Percentiles rank a stretch among this genome's conserved stretches.
These are phyloP conservation scores for Stygiomarasmius scandens DNA, from an alignment of 1,284 basidiomycete genomes.

Conservation along the genomic window DNA sequence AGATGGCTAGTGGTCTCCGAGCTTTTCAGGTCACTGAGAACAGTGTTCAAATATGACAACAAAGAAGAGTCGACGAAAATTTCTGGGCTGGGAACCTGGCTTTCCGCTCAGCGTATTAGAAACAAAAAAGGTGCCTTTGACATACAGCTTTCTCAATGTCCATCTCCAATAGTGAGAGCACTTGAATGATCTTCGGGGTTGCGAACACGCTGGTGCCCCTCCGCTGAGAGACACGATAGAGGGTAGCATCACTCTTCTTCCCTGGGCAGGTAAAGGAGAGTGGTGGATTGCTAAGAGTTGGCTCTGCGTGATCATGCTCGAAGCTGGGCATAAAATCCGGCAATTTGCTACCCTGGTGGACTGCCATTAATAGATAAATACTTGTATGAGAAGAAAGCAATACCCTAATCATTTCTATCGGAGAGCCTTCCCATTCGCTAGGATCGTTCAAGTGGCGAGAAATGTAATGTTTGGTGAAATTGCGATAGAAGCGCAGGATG, in stretches of 20 bases:
- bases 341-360: conserved; percentile 1
- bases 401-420: conserved; percentile 38
- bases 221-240: conserved; percentile 37
- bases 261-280: background rate
- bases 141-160: conserved; percentile 45
- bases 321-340: background rate
- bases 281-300: background rate
- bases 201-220: conserved; percentile 38
- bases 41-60: conserved; percentile 36
- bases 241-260: conserved; percentile 25
- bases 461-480: conserved; percentile 40
- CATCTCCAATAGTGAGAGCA: conserved; percentile 39
- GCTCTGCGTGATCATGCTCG: background rate
- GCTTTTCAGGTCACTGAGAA: conserved; percentile 23
- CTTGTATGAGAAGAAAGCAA: background rate
- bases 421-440: conserved; percentile 35
- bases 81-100: conserved; percentile 45
- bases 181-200: conserved; percentile 49
- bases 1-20: conserved; percentile 17
- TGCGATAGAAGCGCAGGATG: conserved; percentile 43
- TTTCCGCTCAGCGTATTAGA: conserved; percentile 8
- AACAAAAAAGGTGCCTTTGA: conserved; percentile 16
- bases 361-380: background rate
- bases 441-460: conserved; percentile 28
- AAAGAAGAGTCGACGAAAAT: conserved; percentile 51